Evolutionary conservation across 2,329 filamentous ascomycete genomes (phyloP).

Genomic region (Westerdykella ornata): DNA sequence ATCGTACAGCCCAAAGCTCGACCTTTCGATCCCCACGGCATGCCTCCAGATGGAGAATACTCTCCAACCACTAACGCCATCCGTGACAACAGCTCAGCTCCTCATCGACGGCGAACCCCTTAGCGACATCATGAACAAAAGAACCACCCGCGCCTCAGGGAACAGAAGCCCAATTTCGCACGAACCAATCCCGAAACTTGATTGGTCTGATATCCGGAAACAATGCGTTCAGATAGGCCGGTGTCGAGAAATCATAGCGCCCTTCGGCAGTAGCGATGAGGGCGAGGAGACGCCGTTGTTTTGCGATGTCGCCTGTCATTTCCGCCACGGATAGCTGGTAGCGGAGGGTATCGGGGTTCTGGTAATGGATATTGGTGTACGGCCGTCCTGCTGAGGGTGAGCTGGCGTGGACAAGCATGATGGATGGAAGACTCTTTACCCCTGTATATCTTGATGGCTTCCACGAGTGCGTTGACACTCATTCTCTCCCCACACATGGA

Average conservation of each 20-base stretch:
- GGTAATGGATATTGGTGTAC: constrained; percentile 35
- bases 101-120: not conserved
- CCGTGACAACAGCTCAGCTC: no score
- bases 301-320: constrained; percentile 24
- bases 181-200: constrained; percentile 38
- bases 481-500: constrained; percentile 62
- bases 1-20: no score
- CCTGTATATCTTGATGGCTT: constrained; percentile 39
- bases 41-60: no score
- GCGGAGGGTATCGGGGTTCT: constrained; percentile 45
- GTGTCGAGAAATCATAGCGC: constrained; percentile 56
- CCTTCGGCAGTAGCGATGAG: constrained; percentile 63
- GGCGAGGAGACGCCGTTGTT: constrained; percentile 47
- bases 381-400: constrained; percentile 17
- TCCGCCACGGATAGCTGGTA: constrained; percentile 44
- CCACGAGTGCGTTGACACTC: constrained; percentile 55
- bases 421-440: constrained; percentile 12
- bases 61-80: no score
- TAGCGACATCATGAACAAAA: not conserved
- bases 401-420: not conserved
- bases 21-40: no score
- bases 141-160: constrained; percentile 12
- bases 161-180: constrained; percentile 27
- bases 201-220: constrained; percentile 36
- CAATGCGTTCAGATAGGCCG: constrained; percentile 51